Percentiles rank a stretch among this genome's conserved stretches.
Evolutionary conservation across 208 protist species (phyloP).

Genomic region (Polymyxa betae): DNA sequence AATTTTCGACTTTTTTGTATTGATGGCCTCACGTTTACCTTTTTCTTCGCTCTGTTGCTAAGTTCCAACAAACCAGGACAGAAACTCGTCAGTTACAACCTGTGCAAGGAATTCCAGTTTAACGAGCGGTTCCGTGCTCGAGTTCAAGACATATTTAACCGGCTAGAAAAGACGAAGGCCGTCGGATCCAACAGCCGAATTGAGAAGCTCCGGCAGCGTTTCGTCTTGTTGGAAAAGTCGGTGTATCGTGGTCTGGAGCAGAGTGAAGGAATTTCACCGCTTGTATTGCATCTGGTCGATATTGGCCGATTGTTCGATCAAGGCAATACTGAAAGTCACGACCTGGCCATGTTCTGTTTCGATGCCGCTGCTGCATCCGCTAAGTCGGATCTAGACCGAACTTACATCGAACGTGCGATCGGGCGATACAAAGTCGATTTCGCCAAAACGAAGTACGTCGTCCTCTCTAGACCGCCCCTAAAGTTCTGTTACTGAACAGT

Average conservation of each 20-base stretch:
- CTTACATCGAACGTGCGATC: neutral
- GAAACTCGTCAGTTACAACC: neutral
- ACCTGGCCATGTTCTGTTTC: conserved; percentile 1
- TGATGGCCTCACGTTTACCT: neutral
- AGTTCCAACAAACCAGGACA: too few species aligned
- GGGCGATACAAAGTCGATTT: neutral
- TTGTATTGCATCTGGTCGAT: conserved; percentile 12
- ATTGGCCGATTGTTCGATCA: neutral
- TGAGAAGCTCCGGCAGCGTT: neutral
- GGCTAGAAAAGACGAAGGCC: too few species aligned
- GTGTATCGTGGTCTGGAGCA: neutral
- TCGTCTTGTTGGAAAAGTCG: neutral
- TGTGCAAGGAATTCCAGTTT: neutral
- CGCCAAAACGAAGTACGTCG: neutral
- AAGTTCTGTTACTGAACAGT: neutral
- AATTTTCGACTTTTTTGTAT: neutral
- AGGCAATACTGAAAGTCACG: neutral
- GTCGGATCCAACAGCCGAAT: neutral
- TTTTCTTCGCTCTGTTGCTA: neutral
- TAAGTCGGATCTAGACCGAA: neutral
- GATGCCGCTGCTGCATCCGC: neutral
- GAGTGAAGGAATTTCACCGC: neutral
- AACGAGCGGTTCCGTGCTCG: neutral
- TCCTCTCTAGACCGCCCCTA: neutral
- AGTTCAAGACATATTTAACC: too few species aligned